Evolutionary conservation across 2,329 filamentous ascomycete genomes (phyloP).

Genomic region (Septoria linicola): DNA sequence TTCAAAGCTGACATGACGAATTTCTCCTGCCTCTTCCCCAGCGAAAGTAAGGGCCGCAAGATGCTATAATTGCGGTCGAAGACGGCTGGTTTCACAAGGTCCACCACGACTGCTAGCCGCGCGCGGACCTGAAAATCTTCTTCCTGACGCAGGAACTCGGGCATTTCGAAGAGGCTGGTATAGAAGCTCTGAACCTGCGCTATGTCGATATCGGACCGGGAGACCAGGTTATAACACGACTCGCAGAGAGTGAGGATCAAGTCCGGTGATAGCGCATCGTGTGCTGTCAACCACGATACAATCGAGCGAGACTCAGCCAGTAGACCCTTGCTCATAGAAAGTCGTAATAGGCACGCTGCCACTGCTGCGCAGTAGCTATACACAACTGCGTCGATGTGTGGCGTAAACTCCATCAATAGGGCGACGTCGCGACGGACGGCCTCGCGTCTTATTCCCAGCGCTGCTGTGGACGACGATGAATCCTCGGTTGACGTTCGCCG

Average conservation of each 20-base stretch:
- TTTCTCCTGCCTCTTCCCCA: too few species aligned
- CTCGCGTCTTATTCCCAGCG: too few species aligned
- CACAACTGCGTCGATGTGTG: neutral
- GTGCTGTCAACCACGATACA: neutral
- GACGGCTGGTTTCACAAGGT: too few species aligned
- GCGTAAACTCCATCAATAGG: neutral
- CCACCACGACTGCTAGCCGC: too few species aligned
- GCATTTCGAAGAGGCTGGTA: neutral
- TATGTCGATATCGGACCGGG: neutral
- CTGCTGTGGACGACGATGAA: too few species aligned
- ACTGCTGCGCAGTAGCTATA: neutral
- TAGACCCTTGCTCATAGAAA: neutral
- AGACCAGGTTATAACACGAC: neutral
- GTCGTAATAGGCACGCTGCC: conserved; percentile 1
- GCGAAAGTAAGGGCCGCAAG: too few species aligned
- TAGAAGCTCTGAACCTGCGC: neutral
- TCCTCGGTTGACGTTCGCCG: too few species aligned
- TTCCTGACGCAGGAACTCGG: neutral
- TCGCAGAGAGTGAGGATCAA: conserved; percentile 1
- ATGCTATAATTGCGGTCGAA: too few species aligned
- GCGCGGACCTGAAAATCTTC: too few species aligned
- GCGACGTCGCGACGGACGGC: neutral
- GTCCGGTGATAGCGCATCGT: neutral
- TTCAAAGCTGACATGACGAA: too few species aligned
- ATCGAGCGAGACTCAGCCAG: neutral